Conservation (phyloP, 2,329 filamentous ascomycete genomes). For the Septoria linicola region DNA sequence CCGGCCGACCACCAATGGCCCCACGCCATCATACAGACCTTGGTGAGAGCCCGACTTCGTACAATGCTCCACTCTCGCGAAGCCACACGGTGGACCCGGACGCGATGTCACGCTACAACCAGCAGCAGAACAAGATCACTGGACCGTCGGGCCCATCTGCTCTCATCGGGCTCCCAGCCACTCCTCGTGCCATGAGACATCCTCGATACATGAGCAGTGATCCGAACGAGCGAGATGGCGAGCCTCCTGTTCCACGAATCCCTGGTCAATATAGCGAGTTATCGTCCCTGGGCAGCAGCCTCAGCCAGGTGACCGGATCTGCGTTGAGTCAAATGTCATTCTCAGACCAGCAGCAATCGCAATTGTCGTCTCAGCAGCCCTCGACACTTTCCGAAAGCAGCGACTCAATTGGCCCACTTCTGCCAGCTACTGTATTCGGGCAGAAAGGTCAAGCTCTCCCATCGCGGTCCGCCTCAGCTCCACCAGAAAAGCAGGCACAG, state of each 20-base stretch:
- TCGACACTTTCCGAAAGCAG: conserved; percentile 29
- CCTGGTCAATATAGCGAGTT: conserved; percentile 50
- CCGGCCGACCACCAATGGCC: conserved; percentile 40
- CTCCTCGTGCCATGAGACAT: conserved; percentile 85
- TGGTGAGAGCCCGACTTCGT: conserved; percentile 47
- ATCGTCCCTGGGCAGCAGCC: conserved; percentile 27
- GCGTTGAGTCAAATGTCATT: conserved; percentile 32
- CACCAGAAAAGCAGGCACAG: conserved; percentile 43
- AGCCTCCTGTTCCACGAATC: conserved; percentile 56
- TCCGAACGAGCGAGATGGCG: conserved; percentile 48
- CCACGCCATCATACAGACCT: conserved; percentile 42
- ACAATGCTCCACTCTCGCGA: conserved; percentile 47
- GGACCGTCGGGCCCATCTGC: conserved; percentile 52
- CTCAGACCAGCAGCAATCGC: conserved; percentile 18
- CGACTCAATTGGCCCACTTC: conserved; percentile 48
- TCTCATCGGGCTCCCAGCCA: conserved; percentile 79
- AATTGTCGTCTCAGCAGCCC: conserved; percentile 41
- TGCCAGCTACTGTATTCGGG: conserved; percentile 50
- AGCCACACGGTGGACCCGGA: conserved; percentile 66
- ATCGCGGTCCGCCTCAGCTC: conserved; percentile 49
- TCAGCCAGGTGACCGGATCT: conserved; percentile 33
- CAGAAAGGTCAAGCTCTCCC: conserved; percentile 38
- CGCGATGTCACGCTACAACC: conserved; percentile 41
- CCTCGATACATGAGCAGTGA: conserved; percentile 65
- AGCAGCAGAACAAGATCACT: conserved; percentile 28